Evolutionary conservation across 352 stramenopile genomes (phyloP).

Genomic region (Sclerospora graminicola): DNA sequence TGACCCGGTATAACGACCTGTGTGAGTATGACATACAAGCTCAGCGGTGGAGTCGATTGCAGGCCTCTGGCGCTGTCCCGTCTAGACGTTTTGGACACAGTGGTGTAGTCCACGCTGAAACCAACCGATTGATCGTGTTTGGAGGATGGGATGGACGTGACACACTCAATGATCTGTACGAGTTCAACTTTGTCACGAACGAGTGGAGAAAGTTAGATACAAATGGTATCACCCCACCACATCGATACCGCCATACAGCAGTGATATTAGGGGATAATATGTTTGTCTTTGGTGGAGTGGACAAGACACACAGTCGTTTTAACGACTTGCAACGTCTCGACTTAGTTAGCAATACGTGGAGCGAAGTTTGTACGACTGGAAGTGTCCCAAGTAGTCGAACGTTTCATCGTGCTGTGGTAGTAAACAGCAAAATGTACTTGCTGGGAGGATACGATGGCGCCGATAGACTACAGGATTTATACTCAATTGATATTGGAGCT

Average conservation of each 20-base stretch:
- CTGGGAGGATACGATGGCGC: slow-evolving; percentile 81
- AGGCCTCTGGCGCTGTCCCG: slow-evolving; percentile 36
- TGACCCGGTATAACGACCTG: slow-evolving; percentile 74
- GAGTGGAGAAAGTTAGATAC: slow-evolving; percentile 61
- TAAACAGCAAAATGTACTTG: slow-evolving; percentile 78
- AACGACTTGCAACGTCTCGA: slow-evolving; percentile 79
- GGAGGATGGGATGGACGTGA: slow-evolving; percentile 81
- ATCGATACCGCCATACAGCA: slow-evolving; percentile 79
- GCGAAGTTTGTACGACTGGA: slow-evolving; percentile 71
- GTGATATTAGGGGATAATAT: slow-evolving; percentile 81
- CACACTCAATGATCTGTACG: slow-evolving; percentile 75
- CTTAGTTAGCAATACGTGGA: slow-evolving; percentile 76
- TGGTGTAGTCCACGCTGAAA: slow-evolving; percentile 56
- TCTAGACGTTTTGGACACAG: slow-evolving; percentile 76
- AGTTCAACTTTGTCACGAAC: slow-evolving; percentile 64
- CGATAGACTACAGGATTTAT: slow-evolving; percentile 74
- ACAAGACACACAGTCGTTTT: slow-evolving; percentile 83
- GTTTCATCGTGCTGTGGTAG: slow-evolving; percentile 79
- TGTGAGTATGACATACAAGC: slow-evolving; percentile 56
- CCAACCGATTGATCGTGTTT: slow-evolving; percentile 75
- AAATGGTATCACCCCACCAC: slow-evolving; percentile 40
- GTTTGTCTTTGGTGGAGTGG: slow-evolving; percentile 85
- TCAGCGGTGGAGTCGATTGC: slow-evolving; percentile 44
- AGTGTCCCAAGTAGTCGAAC: slow-evolving; percentile 74
- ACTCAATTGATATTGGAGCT: slow-evolving; percentile 76